These are phyloP conservation scores for Chrysopogon serrulatus DNA, from an alignment of 176 grass and related monocot species.

Conservation along the genomic window DNA sequence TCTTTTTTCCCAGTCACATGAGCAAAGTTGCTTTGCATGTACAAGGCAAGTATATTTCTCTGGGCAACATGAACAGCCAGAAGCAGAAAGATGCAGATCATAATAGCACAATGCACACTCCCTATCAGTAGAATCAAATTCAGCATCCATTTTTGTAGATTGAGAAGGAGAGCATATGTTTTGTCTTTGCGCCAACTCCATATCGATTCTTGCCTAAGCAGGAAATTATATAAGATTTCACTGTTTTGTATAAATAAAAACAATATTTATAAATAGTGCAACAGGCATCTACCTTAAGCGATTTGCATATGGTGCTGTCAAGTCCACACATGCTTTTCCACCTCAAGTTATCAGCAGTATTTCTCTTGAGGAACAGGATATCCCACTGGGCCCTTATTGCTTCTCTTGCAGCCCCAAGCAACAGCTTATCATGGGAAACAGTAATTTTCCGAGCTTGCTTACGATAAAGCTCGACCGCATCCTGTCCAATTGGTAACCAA, in stretches of 20 bases:
- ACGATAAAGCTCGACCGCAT: constrained; percentile 78
- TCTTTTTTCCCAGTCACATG: constrained; percentile 68
- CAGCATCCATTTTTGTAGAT: constrained; percentile 75
- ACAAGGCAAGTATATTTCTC: constrained; percentile 65
- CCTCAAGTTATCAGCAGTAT: constrained; percentile 54
- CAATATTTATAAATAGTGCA: background rate
- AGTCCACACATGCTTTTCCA: constrained; percentile 69
- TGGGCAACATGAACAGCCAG: constrained; percentile 56
- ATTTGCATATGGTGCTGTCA: constrained; percentile 59
- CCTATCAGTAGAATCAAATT: constrained; percentile 76
- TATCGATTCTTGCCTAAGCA: constrained; percentile 58
- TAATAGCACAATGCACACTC: constrained; percentile 89
- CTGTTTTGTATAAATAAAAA: background rate
- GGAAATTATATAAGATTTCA: constrained; percentile 28
- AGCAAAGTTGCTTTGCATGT: constrained; percentile 83
- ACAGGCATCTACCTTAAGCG: constrained; percentile 65
- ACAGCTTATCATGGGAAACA: constrained; percentile 91
- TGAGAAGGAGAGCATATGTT: constrained; percentile 54
- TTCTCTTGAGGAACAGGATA: constrained; percentile 56
- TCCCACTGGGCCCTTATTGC: constrained; percentile 87
- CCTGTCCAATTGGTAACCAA: constrained; percentile 91
- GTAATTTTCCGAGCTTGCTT: constrained; percentile 72
- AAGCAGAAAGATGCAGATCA: constrained; percentile 89
- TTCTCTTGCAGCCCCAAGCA: constrained; percentile 80
- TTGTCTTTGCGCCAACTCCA: constrained; percentile 53